Evolutionary conservation across 1,284 basidiomycete species (phyloP).

Genomic region (Cutaneotrichosporon mucoides): DNA sequence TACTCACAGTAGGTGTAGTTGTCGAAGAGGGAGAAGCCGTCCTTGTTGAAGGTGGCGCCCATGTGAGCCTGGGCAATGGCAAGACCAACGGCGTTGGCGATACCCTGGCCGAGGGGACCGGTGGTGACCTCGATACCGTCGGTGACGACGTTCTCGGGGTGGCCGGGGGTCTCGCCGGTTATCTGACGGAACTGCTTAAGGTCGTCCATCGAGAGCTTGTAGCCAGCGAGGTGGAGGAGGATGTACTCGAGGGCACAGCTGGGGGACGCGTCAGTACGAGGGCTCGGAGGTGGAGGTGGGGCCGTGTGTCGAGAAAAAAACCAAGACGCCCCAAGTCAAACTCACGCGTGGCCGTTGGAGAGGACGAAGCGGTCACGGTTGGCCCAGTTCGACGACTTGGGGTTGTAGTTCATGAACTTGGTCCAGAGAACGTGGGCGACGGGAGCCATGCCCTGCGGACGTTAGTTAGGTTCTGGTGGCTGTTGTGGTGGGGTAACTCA

Average conservation of each 20-base stretch:
- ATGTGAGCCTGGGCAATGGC: constrained; percentile 90
- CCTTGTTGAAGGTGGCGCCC: constrained; percentile 83
- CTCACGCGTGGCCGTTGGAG: constrained; percentile 51
- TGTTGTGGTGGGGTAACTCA: no score
- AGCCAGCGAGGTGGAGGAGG: constrained; percentile 50
- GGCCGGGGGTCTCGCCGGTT: constrained; percentile 82
- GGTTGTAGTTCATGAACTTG: constrained; percentile 76
- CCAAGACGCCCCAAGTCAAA: constrained; percentile 25
- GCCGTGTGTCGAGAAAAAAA: not conserved
- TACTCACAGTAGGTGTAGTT: constrained; percentile 91
- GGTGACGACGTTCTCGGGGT: constrained; percentile 83
- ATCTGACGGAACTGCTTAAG: constrained; percentile 60
- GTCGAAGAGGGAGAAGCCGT: constrained; percentile 75
- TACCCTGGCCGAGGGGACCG: constrained; percentile 90
- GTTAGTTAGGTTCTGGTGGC: no score
- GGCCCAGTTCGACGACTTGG: constrained; percentile 84
- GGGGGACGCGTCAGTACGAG: constrained; percentile 4
- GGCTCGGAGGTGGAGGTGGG: no score
- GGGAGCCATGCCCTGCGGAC: constrained; percentile 70
- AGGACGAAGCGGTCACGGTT: constrained; percentile 66
- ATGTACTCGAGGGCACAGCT: constrained; percentile 64
- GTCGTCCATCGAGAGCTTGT: constrained; percentile 54
- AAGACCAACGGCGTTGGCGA: constrained; percentile 86
- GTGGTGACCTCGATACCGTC: constrained; percentile 95
- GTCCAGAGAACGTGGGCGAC: constrained; percentile 82